Base-by-base conservation (phyloP, 129 eudicot species). In the Flaveria bidentis region DNA sequence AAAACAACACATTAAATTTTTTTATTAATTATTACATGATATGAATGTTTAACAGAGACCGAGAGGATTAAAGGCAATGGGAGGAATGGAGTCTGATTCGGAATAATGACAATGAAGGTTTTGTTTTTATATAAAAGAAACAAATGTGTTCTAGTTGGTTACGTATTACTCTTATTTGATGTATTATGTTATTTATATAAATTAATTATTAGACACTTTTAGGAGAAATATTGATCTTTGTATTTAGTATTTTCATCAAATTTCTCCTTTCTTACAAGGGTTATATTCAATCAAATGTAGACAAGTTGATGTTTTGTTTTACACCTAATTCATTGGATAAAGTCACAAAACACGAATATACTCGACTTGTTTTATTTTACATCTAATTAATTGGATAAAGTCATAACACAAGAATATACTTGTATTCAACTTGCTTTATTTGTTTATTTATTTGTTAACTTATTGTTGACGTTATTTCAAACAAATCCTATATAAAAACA, bases 21-120 rank as follows among this genome's bases (percentile, higher is more conserved):
- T 28, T 28, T 28, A 8, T 2, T 18, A 55, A 55, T 55, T 18
- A 1, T 55, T 1, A 5, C 17, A 17, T 52, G 58, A 16, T 13
- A 61, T 61, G 33, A 25, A 10, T 28, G 11, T 62, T 62, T 11
- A 30, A 79, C 93, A 92, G 98, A 92, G 94, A 81, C 94, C 98
- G 45, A 87, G 96, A 85, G 98, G 96, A 72, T 78, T 92, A 45
- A 92, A 88, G 82, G 98, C 96, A 2, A 89, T 92, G 98, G 96
- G 93, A 45, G 85, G 85, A 76, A 85, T 91, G 87, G 93, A 88
- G 42, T 91, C 97, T 0, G 97, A 91, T 13, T 91, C 97, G 1
- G 97, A 91, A 74, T 86, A 81, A 84, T 63, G 28, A 5, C 6
- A 33, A 4, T 4, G 39, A 26, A 63, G 68, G 68, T 63, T 63